Percentiles rank a stretch among this genome's conserved stretches.
phyloP scores from a whole-genome alignment of 1,284 basidiomycete genomes.

The Blastosporella zonata region DNA sequence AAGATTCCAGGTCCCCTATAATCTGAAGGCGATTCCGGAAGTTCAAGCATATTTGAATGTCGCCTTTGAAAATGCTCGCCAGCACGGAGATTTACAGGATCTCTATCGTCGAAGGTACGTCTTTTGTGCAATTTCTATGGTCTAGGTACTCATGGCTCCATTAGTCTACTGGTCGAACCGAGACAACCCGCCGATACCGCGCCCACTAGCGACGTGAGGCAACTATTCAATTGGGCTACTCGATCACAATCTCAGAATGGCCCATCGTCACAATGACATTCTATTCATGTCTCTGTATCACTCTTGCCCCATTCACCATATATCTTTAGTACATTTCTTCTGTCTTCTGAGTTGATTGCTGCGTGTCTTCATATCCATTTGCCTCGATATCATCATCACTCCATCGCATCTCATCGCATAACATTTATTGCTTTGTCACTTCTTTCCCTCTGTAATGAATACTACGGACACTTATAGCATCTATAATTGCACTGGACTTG shows the following conservation, averaged over 20 bases:
- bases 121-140: not conserved
- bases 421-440: constrained; percentile 22
- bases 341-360: constrained; percentile 17
- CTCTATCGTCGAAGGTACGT: constrained; percentile 75
- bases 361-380: constrained; percentile 12
- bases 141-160: constrained; percentile 9
- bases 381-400: constrained; percentile 16
- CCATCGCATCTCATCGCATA: constrained; percentile 9
- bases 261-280: constrained; percentile 23
- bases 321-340: constrained; percentile 19
- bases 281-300: constrained; percentile 14
- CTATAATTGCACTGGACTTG: constrained; percentile 17
- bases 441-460: constrained; percentile 20
- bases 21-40: constrained; percentile 80
- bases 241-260: constrained; percentile 41
- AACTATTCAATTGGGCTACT: constrained; percentile 74
- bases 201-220: constrained; percentile 65
- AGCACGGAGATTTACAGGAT: constrained; percentile 76
- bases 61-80: constrained; percentile 68
- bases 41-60: constrained; percentile 75
- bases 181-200: constrained; percentile 70
- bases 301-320: constrained; percentile 15
- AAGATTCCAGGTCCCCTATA: constrained; percentile 87
- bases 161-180: constrained; percentile 75
- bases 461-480: constrained; percentile 16